phyloP scores from a whole-genome alignment of 257 asterid species.

The Verbena officinalis region DNA sequence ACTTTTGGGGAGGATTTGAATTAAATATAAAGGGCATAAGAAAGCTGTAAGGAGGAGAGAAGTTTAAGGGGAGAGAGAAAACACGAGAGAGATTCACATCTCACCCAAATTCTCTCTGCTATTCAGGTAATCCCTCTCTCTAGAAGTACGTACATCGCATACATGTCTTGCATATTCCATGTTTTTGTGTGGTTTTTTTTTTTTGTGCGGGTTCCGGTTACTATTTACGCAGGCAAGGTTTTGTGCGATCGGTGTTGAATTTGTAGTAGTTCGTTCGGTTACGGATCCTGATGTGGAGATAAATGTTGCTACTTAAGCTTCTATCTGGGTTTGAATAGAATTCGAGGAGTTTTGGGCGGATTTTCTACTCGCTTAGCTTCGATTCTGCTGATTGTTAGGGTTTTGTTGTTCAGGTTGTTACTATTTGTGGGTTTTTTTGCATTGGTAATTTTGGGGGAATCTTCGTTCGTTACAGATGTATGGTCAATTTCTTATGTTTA shows the following conservation, averaged over 20 bases:
- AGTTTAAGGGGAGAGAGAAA: neutral
- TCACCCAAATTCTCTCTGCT: slow-evolving; percentile 36
- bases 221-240: neutral
- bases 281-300: slow-evolving; percentile 19
- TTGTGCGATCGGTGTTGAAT: slow-evolving; percentile 20
- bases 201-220: neutral
- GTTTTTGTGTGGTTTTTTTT: slow-evolving; percentile 1
- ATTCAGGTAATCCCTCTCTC: slow-evolving; percentile 22
- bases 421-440: neutral
- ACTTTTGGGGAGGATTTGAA: slow-evolving; percentile 16
- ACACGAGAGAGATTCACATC: slow-evolving; percentile 41
- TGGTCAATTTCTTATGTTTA: neutral
- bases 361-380: slow-evolving; percentile 22
- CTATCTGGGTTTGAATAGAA: neutral
- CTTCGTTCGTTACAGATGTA: neutral
- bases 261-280: neutral
- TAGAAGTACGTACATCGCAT: neutral
- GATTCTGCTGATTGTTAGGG: slow-evolving; percentile 32
- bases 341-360: neutral
- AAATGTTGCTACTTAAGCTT: slow-evolving; percentile 7
- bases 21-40: neutral
- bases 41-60: neutral
- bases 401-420: slow-evolving; percentile 18
- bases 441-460: neutral
- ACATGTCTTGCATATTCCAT: neutral